Evolutionary conservation across 2,329 filamentous ascomycete genomes (phyloP), one percentile per base, ranked within the genome.

Genomic region (Didymella sp.): DNA sequence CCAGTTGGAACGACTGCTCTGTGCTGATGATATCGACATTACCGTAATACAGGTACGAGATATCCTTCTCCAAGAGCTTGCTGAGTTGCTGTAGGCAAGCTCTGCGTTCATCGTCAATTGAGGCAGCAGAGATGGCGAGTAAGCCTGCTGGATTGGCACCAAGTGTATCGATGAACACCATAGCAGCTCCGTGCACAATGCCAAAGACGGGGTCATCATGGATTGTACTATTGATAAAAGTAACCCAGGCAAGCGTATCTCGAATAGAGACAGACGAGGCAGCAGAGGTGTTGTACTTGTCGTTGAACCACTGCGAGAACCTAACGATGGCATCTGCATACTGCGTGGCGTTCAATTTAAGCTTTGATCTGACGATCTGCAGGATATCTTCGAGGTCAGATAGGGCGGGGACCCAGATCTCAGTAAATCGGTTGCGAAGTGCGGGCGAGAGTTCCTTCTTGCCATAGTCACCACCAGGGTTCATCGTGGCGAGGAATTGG

Each of bases 401-500:
- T 56, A 98, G 80, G 1, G 93, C 85, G 1, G 95, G 92, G 0
- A 98, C 95, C 95, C 95, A 99, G 8, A 99, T 97, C 76, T 99
- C 95, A 0, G 95, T 99, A 74, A 99, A 96, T 58, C 95, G 90
- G 73, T 99, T 99, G 42, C 95, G 86, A 58, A 99, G 80, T 13
- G 95, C 96, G 3, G 95, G 95, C 1, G 95, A 99, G 12, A 99
- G 84, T 75, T 99, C 95, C 66, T 94, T 92, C 79, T 99, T 99
- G 63, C 95, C 95, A 74, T 98, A 99, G 72, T 99, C 95, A 42
- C 96, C 95, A 47, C 96, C 96, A 8, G 95, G 95, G 66, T 99
- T 99, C 95, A 99, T 99, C 0, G 95, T 99, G 3, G 95, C 94
- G 58, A 99, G 86, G 76, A 99, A 97, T 70, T 99, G 93, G 76